Percentiles rank a stretch among this genome's conserved stretches.
Conservation (phyloP, 1,139 yeast genomes). For the Yamadazyma diddensiae region DNA sequence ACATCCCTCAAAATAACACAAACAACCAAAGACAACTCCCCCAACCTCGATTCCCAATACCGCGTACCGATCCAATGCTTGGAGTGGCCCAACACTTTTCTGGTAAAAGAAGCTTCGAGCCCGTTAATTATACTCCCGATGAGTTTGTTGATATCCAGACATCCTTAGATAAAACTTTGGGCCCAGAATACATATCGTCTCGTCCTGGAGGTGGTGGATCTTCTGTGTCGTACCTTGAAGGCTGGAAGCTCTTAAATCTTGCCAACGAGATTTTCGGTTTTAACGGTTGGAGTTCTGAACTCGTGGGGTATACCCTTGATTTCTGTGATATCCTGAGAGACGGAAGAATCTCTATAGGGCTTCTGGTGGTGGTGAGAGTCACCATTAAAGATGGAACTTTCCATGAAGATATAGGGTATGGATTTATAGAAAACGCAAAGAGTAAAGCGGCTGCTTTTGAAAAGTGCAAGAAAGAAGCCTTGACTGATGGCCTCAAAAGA, state of each 20-base stretch:
- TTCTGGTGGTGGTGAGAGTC: slow-evolving; percentile 69
- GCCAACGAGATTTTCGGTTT: slow-evolving; percentile 82
- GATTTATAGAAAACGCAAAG: slow-evolving; percentile 70
- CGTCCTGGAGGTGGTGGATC: slow-evolving; percentile 77
- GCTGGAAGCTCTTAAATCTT: slow-evolving; percentile 74
- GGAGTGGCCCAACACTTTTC: slow-evolving; percentile 13
- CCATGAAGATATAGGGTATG: slow-evolving; percentile 82
- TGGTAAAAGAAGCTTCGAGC: slow-evolving; percentile 18
- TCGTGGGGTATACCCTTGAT: slow-evolving; percentile 64
- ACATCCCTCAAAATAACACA: neutral
- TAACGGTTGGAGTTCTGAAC: slow-evolving; percentile 77
- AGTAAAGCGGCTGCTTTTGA: slow-evolving; percentile 74
- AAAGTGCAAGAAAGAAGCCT: slow-evolving; percentile 77
- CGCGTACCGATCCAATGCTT: slow-evolving; percentile 9
- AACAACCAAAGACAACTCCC: neutral
- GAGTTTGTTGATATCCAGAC: slow-evolving; percentile 40
- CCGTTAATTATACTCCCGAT: slow-evolving; percentile 34
- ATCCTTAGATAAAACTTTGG: slow-evolving; percentile 61
- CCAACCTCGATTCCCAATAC: slow-evolving; percentile 1
- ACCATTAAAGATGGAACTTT: slow-evolving; percentile 71
- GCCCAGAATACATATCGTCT: slow-evolving; percentile 86
- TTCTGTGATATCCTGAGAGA: slow-evolving; percentile 60
- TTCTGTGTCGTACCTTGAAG: slow-evolving; percentile 70
- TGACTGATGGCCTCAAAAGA: slow-evolving; percentile 76
- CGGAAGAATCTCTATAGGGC: slow-evolving; percentile 58